A percentile compares a stretch with the other conserved stretches of the same genome.
Evolutionary conservation across 345 rosid genomes (phyloP).

Genomic region (Hirschfeldia incana): DNA sequence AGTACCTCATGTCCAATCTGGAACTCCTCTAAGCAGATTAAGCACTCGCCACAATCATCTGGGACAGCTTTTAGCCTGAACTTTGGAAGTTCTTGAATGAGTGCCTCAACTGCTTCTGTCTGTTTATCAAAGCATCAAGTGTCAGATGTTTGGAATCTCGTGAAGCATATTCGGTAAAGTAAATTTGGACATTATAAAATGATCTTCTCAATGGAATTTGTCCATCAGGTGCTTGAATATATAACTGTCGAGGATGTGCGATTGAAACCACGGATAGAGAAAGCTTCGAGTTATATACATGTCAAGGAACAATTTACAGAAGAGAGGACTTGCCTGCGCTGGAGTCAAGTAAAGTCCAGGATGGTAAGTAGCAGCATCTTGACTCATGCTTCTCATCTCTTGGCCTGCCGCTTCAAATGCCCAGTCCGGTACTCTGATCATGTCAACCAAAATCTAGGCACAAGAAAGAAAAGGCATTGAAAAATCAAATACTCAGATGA

Average conservation of each 20-base stretch:
- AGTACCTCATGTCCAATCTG: conserved; percentile 86
- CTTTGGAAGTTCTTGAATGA: conserved; percentile 96
- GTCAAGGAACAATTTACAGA: conserved; percentile 7
- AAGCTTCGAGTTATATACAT: not conserved
- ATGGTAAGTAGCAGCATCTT: conserved; percentile 87
- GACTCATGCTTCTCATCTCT: conserved; percentile 95
- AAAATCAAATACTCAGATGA: conserved; percentile 5
- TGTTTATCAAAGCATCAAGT: conserved; percentile 33
- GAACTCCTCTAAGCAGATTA: conserved; percentile 97
- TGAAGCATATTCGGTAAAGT: not conserved
- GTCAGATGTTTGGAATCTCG: conserved; percentile 13
- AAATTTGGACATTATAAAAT: conserved; percentile 6
- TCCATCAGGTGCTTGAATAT: not conserved
- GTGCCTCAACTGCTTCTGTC: conserved; percentile 98
- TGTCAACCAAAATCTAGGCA: conserved; percentile 82
- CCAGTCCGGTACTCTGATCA: conserved; percentile 97
- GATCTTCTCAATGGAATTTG: conserved; percentile 1
- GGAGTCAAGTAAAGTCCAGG: conserved; percentile 95
- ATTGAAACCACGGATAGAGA: not conserved
- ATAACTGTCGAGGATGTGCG: not conserved
- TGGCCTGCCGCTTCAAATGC: conserved; percentile 99
- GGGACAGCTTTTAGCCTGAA: conserved; percentile 96
- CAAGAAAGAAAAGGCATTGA: conserved; percentile 14
- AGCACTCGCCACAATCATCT: conserved; percentile 96
- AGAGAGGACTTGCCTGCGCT: conserved; percentile 63